Percentiles rank a stretch among this genome's conserved stretches.
phyloP scores from a whole-genome alignment of 2,329 filamentous ascomycete species.

The Phyllosticta capitalensis region DNA sequence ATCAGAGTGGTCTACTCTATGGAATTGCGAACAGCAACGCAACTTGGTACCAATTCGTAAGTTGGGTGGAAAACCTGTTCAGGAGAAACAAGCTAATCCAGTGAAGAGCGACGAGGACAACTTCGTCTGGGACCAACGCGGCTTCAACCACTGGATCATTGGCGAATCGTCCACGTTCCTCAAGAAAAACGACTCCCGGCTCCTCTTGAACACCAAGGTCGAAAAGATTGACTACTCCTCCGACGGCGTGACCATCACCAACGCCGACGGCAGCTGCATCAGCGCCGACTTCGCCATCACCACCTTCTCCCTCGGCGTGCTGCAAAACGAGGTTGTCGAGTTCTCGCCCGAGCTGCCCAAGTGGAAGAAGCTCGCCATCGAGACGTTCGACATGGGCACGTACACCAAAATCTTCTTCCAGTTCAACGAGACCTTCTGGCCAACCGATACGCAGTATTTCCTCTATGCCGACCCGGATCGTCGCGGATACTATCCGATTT shows the following conservation, averaged over 20 bases:
- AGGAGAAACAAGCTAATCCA: background rate
- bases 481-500: conserved; percentile 50
- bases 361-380: conserved; percentile 57
- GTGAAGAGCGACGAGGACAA: conserved; percentile 45
- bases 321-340: conserved; percentile 50
- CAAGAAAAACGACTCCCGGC: conserved; percentile 42
- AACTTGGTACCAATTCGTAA: conserved; percentile 49
- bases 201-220: conserved; percentile 50
- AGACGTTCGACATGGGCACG: conserved; percentile 58
- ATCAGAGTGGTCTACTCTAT: conserved; percentile 47
- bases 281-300: conserved; percentile 53
- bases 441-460: conserved; percentile 42
- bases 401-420: conserved; percentile 68
- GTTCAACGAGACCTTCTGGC: conserved; percentile 60
- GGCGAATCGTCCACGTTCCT: conserved; percentile 51
- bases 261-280: conserved; percentile 47
- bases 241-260: conserved; percentile 44
- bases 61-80: conserved; percentile 12
- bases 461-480: conserved; percentile 42
- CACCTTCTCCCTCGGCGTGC: conserved; percentile 59
- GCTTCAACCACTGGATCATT: conserved; percentile 50
- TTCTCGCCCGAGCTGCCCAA: conserved; percentile 51
- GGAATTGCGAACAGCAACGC: conserved; percentile 49
- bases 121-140: conserved; percentile 51
- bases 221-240: conserved; percentile 45